A percentile compares a stretch with the other conserved stretches of the same genome.
Evolutionary conservation across 2,329 filamentous ascomycete genomes (phyloP).

Genomic region (Orbilia quercus): DNA sequence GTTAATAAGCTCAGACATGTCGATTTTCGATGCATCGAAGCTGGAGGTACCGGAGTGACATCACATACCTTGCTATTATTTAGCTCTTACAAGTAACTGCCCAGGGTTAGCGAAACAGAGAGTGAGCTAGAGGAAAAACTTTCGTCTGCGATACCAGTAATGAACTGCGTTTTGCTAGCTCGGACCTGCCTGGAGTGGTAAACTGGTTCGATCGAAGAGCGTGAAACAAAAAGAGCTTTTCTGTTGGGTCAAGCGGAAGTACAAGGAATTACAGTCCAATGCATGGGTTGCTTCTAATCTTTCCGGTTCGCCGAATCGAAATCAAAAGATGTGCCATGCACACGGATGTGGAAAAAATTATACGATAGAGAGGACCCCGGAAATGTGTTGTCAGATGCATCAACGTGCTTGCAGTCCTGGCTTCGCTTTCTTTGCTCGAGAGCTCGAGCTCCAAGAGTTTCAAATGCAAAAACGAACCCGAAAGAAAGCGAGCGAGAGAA

Average conservation of each 20-base stretch:
- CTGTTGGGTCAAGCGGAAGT: slow-evolving; percentile 14
- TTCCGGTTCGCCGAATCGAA: slow-evolving; percentile 51
- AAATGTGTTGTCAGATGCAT: slow-evolving; percentile 6
- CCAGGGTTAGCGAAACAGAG: not conserved
- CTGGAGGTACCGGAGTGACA: slow-evolving; percentile 16
- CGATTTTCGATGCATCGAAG: not conserved
- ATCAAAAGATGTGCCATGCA: slow-evolving; percentile 20
- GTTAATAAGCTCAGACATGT: slow-evolving; percentile 4
- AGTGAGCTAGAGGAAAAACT: slow-evolving; percentile 1
- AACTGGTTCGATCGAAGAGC: not conserved
- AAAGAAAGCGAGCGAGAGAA: too few species aligned
- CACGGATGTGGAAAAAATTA: slow-evolving; percentile 9
- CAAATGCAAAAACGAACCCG: too few species aligned
- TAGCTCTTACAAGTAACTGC: not conserved
- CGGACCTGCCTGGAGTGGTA: not conserved
- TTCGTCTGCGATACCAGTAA: not conserved
- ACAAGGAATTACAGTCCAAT: slow-evolving; percentile 6
- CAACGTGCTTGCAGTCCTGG: not conserved
- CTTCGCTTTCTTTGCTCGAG: too few species aligned
- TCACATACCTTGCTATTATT: slow-evolving; percentile 14
- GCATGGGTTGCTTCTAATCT: slow-evolving; percentile 37
- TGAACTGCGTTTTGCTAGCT: not conserved
- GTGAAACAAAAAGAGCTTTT: slow-evolving; percentile 1
- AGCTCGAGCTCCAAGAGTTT: slow-evolving; percentile 1
- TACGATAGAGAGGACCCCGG: not conserved